phyloP scores from a whole-genome alignment of 306 rosid species.

The Inga oerstediana region DNA sequence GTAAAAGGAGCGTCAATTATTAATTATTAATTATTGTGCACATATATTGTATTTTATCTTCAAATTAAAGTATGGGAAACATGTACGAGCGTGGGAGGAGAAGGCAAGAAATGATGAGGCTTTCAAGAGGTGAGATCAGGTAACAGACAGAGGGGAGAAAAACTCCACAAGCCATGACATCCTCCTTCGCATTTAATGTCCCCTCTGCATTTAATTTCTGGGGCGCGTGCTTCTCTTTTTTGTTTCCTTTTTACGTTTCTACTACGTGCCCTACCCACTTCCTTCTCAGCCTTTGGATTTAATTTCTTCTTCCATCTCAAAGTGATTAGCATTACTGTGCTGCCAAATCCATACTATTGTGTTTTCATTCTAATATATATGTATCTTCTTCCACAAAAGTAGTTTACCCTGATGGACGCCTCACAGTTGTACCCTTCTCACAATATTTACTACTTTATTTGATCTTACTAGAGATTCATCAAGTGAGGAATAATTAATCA shows the following conservation, averaged over 20 bases:
- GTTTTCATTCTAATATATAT: neutral
- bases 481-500: neutral
- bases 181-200: conserved; percentile 36
- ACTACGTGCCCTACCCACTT: neutral
- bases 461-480: neutral
- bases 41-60: neutral
- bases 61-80: neutral
- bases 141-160: conserved; percentile 28
- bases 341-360: neutral
- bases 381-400: neutral
- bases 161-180: conserved; percentile 57
- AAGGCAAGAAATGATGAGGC: conserved; percentile 68
- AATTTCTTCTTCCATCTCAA: neutral
- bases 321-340: neutral
- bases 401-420: neutral
- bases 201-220: conserved; percentile 51
- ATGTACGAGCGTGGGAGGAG: neutral
- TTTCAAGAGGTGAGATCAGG: conserved; percentile 56
- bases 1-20: too few relatives aligned
- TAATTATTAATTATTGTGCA: neutral
- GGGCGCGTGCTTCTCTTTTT: conserved; percentile 56
- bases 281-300: neutral
- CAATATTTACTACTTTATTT: neutral
- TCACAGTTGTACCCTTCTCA: neutral
- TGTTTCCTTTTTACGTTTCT: conserved; percentile 32